Percentiles rank a stretch among this genome's conserved stretches.
These are phyloP conservation scores for Calendula officinalis DNA, from an alignment of 129 eudicot species.

Conservation along the genomic window DNA sequence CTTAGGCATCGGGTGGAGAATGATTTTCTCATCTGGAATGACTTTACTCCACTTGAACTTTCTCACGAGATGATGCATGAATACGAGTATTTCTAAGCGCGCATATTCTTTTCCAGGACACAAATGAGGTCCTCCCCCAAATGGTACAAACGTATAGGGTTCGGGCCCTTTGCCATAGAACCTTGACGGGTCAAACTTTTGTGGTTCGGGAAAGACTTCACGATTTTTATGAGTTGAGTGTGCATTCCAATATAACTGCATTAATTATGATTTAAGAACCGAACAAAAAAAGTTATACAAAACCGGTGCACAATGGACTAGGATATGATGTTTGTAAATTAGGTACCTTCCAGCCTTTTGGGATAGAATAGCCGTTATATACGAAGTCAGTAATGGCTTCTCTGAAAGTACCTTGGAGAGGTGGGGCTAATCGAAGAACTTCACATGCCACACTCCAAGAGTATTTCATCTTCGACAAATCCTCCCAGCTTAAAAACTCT, in stretches of 20 bases:
- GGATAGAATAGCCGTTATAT: not conserved
- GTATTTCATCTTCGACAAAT: too few relatives aligned
- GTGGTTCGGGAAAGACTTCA: conserved; percentile 1
- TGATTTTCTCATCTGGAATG: not conserved
- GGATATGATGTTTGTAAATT: not conserved
- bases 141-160: conserved; percentile 18
- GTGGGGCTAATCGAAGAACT: conserved; percentile 26
- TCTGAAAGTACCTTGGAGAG: conserved; percentile 22
- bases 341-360: not conserved
- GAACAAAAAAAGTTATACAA: not conserved
- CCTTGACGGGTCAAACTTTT: conserved; percentile 16
- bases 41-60: not conserved
- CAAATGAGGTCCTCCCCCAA: conserved; percentile 16
- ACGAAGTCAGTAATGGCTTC: conserved; percentile 24
- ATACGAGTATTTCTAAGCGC: too few relatives aligned
- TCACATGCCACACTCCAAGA: conserved; percentile 29
- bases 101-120: not conserved
- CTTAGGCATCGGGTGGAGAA: not conserved
- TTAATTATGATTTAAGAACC: not conserved
- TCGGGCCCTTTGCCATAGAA: not conserved
- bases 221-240: conserved; percentile 11
- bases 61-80: not conserved
- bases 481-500: too few relatives aligned
- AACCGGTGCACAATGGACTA: not conserved
- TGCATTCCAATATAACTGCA: conserved; percentile 12